Evolutionary conservation across 768 basidiomycete species (phyloP).

Genomic region (Pisolithus marmoratus): DNA sequence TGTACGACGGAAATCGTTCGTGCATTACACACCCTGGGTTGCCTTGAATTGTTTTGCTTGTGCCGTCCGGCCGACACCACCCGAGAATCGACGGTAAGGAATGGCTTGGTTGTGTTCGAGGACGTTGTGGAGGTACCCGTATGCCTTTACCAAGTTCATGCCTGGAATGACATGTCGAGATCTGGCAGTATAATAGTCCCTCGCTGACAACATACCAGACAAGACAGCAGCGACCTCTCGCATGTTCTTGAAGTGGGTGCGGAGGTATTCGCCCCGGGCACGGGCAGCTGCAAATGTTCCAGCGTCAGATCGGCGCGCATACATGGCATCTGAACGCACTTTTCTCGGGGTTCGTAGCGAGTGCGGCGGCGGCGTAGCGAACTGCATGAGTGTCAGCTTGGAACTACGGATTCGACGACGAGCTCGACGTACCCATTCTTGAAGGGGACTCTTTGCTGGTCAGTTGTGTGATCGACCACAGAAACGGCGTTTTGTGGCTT

Average conservation of each 20-base stretch:
- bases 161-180: slow-evolving; percentile 41
- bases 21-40: slow-evolving; percentile 73
- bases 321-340: slow-evolving; percentile 44
- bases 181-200: background rate
- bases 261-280: slow-evolving; percentile 94
- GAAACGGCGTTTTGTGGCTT: slow-evolving; percentile 21
- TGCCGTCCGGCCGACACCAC: slow-evolving; percentile 90
- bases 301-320: background rate
- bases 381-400: slow-evolving; percentile 42
- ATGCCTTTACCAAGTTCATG: slow-evolving; percentile 90
- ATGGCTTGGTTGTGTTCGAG: slow-evolving; percentile 95
- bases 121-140: slow-evolving; percentile 89
- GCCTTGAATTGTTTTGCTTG: slow-evolving; percentile 97
- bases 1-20: background rate
- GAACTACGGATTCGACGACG: slow-evolving; percentile 7
- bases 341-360: slow-evolving; percentile 92
- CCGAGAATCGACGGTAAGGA: slow-evolving; percentile 93
- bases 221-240: slow-evolving; percentile 95
- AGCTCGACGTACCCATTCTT: slow-evolving; percentile 56
- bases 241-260: slow-evolving; percentile 99
- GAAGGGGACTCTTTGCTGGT: slow-evolving; percentile 41
- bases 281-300: slow-evolving; percentile 60
- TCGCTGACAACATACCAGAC: slow-evolving; percentile 50
- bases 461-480: slow-evolving; percentile 59
- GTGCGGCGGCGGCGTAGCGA: slow-evolving; percentile 88